phyloP scores from a whole-genome alignment of 257 asterid species.

The Cruciata laevipes region DNA sequence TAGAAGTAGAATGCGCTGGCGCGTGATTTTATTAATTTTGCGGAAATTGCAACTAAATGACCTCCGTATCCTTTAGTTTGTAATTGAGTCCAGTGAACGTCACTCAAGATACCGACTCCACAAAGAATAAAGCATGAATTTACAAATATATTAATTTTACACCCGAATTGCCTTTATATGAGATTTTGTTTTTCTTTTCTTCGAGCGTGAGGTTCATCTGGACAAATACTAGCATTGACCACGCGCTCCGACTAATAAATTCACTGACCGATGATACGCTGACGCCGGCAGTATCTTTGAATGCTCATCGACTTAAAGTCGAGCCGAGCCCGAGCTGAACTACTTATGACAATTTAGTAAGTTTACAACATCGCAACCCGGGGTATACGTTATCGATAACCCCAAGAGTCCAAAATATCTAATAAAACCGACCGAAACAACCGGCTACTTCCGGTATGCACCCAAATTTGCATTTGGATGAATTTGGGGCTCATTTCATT shows the following conservation, averaged over 20 bases:
- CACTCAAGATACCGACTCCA: too few relatives aligned
- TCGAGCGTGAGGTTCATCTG: background rate
- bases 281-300: conserved; percentile 14
- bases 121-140: too few relatives aligned
- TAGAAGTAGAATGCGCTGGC: too few relatives aligned
- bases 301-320: conserved; percentile 8
- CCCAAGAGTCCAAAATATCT: conserved; percentile 12
- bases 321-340: conserved; percentile 19
- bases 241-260: conserved; percentile 15
- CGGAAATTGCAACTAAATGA: too few relatives aligned
- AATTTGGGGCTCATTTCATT: conserved; percentile 36
- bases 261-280: conserved; percentile 11
- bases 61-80: too few relatives aligned
- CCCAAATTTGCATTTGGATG: conserved; percentile 24
- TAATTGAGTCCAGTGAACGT: too few relatives aligned
- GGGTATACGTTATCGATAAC: background rate
- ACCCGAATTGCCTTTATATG: too few relatives aligned
- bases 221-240: conserved; percentile 18
- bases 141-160: too few relatives aligned
- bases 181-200: too few relatives aligned
- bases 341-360: background rate
- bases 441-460: conserved; percentile 17
- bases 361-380: background rate
- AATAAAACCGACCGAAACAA: conserved; percentile 10
- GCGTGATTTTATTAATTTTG: too few relatives aligned